These are phyloP conservation scores for Pseudomicrostroma phylloplanum DNA, from an alignment of 1,284 basidiomycete species.

Conservation along the genomic window DNA sequence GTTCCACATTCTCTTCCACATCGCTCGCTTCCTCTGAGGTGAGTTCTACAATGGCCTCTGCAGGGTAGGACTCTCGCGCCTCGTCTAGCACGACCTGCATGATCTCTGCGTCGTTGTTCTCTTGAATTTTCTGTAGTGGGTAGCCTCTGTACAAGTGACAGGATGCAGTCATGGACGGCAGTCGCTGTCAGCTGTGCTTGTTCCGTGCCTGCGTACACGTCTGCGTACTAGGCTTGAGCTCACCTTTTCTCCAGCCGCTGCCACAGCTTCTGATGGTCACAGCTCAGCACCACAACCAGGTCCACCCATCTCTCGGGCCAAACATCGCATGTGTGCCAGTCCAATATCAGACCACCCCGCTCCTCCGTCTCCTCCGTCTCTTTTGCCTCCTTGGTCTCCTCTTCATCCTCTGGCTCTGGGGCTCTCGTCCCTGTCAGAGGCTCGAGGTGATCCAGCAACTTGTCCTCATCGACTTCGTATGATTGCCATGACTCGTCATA, in stretches of 20 bases:
- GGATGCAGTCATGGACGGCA: background rate
- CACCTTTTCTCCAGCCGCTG: constrained; percentile 85
- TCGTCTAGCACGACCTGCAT: constrained; percentile 89
- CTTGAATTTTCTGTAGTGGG: constrained; percentile 84
- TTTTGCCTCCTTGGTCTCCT: constrained; percentile 17
- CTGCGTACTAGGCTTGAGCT: background rate
- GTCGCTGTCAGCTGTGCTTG: background rate
- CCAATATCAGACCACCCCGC: constrained; percentile 70
- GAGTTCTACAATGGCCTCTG: constrained; percentile 80
- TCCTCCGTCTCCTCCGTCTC: constrained; percentile 26
- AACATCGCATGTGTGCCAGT: constrained; percentile 93
- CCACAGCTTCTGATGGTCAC: constrained; percentile 84
- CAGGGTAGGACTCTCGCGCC: constrained; percentile 74
- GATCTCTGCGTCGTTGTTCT: constrained; percentile 98
- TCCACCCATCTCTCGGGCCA: constrained; percentile 97
- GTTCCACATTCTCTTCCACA: constrained; percentile 74
- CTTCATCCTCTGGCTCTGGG: constrained; percentile 34
- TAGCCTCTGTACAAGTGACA: constrained; percentile 63
- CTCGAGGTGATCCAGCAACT: constrained; percentile 41
- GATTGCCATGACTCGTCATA: constrained; percentile 92
- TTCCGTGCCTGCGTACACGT: background rate
- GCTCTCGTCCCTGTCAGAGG: constrained; percentile 33
- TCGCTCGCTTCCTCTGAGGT: constrained; percentile 71
- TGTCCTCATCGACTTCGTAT: constrained; percentile 87
- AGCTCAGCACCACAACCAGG: constrained; percentile 87